Evolutionary conservation across 2,329 filamentous ascomycete genomes (phyloP), one percentile per base, ranked within the genome.

Genomic region (Neonectria coccinea): DNA sequence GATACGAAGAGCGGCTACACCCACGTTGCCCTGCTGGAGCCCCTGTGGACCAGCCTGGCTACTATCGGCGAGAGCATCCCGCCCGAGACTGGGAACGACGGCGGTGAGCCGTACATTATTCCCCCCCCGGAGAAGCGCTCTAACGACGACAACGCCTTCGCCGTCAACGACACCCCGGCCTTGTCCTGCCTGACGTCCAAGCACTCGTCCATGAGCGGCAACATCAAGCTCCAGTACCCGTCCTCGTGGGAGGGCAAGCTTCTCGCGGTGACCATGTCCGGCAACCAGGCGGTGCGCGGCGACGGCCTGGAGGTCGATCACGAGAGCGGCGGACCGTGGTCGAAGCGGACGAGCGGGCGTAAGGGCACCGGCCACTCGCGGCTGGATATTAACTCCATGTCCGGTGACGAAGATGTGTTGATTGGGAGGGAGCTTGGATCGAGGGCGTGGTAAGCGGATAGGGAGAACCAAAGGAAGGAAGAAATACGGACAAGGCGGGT

Each of bases 191-290:
- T 88, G 5, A 68, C 74, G 39, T 79, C 81, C 3, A 66, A 69
- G 7, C 85, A 88, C 74, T 75, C 64, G 22, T 80, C 81, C 44
- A 79, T 84, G 10, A 84, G 82, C 58, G 85, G 84, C 7, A 53
- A 71, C 33, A 68, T 86, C 52, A 70, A 69, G 14, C 74, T 87
- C 22, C 65, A 55, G 16, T 87, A 86, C 67, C 85, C 86, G 0
- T 70, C 70, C 22, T 76, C 79, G 2, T 88, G 86, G 86, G 81
- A 83, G 66, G 86, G 86, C 14, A 67, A 68, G 20, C 73, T 87
- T 36, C 65, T 65, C 10, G 79, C 82, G 12, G 60, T 78, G 62
- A 79, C 79, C 18, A 74, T 82, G 16, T 79, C 79, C 25, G 84
- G 84, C 2, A 67, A 59, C 10, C 74, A 86, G 31, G 57, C 63